Conservation (phyloP, 352 stramenopile genomes). For the Phytophthora niederhauseri region DNA sequence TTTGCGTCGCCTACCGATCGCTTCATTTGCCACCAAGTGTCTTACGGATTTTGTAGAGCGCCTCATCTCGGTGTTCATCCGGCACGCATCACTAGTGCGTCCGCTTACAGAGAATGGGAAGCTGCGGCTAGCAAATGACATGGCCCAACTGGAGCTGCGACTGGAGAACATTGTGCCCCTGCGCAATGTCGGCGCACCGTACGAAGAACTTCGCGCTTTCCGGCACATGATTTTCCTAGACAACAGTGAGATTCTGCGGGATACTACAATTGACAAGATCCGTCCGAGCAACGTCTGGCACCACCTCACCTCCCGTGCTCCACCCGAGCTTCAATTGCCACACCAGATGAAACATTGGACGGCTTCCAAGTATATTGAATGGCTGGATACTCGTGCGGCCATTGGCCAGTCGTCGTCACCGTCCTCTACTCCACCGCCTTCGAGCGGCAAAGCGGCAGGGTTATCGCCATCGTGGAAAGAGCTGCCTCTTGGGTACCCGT, state of each 20-base stretch:
- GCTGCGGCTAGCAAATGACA: slow-evolving; percentile 80
- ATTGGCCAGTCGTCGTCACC: slow-evolving; percentile 31
- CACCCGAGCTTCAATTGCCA: slow-evolving; percentile 73
- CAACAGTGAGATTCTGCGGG: slow-evolving; percentile 60
- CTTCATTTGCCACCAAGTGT: slow-evolving; percentile 54
- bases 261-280: slow-evolving; percentile 82
- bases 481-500: slow-evolving; percentile 70
- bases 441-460: slow-evolving; percentile 22
- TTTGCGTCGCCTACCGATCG: slow-evolving; percentile 61
- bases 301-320: slow-evolving; percentile 73
- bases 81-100: slow-evolving; percentile 73
- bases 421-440: slow-evolving; percentile 28
- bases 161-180: slow-evolving; percentile 68
- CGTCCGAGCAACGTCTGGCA: slow-evolving; percentile 89
- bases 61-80: slow-evolving; percentile 79
- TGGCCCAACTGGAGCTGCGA: slow-evolving; percentile 81
- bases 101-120: slow-evolving; percentile 82
- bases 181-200: slow-evolving; percentile 57
- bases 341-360: slow-evolving; percentile 80
- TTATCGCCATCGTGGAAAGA: slow-evolving; percentile 40
- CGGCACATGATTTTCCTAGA: slow-evolving; percentile 87
- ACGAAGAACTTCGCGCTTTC: slow-evolving; percentile 83
- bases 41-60: slow-evolving; percentile 73
- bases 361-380: slow-evolving; percentile 80
- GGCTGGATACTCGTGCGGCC: slow-evolving; percentile 65